phyloP scores from a whole-genome alignment of 2,329 filamentous ascomycete genomes.

The Coniella vitis region DNA sequence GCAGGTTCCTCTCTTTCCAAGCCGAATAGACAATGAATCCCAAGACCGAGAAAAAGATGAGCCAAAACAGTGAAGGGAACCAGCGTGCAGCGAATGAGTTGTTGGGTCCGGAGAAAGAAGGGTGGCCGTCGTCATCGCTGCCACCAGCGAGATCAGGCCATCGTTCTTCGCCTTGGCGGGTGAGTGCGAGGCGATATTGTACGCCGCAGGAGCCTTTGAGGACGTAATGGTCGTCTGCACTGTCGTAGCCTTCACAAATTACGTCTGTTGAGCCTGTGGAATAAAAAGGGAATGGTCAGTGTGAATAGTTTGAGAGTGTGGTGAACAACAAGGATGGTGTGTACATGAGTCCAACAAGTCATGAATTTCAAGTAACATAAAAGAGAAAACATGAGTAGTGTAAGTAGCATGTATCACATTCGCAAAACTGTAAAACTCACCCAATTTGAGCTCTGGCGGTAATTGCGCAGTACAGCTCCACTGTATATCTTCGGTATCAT shows the following conservation, averaged over 20 bases:
- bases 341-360: no score
- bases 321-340: no score
- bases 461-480: slow-evolving; percentile 74
- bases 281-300: not conserved
- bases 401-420: no score
- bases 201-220: slow-evolving; percentile 89
- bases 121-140: slow-evolving; percentile 23
- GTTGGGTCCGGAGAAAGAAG: slow-evolving; percentile 6
- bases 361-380: no score
- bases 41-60: slow-evolving; percentile 54
- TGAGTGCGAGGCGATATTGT: slow-evolving; percentile 77
- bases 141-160: slow-evolving; percentile 51
- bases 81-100: slow-evolving; percentile 26
- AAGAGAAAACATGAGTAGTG: not conserved
- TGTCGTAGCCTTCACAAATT: slow-evolving; percentile 80
- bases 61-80: slow-evolving; percentile 46
- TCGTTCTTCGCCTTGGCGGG: slow-evolving; percentile 63
- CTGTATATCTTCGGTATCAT: slow-evolving; percentile 73
- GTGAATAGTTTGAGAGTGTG: no score
- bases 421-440: slow-evolving; percentile 27
- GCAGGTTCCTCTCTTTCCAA: slow-evolving; percentile 26
- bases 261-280: slow-evolving; percentile 4
- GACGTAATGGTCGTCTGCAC: slow-evolving; percentile 73
- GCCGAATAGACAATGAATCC: slow-evolving; percentile 57
- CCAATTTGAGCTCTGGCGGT: slow-evolving; percentile 61